A percentile compares a stretch with the other conserved stretches of the same genome.
Conservation (phyloP, 495 filamentous ascomycete genomes). For the Coniosporium apollinis region DNA sequence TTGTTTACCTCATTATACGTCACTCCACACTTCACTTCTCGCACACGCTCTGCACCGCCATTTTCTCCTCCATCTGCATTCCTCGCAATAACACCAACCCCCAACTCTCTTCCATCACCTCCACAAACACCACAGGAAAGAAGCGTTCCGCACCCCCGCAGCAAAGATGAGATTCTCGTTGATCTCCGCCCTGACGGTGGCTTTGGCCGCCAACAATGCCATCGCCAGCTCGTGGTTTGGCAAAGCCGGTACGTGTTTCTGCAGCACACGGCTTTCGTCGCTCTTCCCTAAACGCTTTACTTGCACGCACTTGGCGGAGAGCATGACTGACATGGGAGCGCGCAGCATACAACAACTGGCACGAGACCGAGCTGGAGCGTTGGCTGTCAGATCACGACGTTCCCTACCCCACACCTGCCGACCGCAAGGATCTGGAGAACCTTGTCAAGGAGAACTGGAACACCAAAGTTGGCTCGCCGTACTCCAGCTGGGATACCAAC, state of each 20-base stretch:
- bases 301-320: conserved; percentile 1
- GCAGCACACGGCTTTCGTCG: background rate
- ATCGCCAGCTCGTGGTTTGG: conserved; percentile 65
- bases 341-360: conserved; percentile 95
- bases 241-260: conserved; percentile 46
- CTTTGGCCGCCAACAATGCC: conserved; percentile 49
- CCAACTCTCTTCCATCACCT: too few species aligned
- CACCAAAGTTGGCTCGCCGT: conserved; percentile 39
- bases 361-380: conserved; percentile 90
- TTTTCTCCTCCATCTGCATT: too few species aligned
- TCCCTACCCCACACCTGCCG: conserved; percentile 40
- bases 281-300: background rate
- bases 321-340: conserved; percentile 8
- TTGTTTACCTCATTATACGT: too few species aligned
- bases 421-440: conserved; percentile 35
- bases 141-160: too few species aligned
- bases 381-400: conserved; percentile 93
- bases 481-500: conserved; percentile 51
- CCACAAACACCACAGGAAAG: too few species aligned
- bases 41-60: too few species aligned
- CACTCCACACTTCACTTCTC: too few species aligned
- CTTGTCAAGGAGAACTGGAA: conserved; percentile 79
- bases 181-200: conserved; percentile 48
- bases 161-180: conserved; percentile 74
- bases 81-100: too few species aligned